Percentiles rank a stretch among this genome's conserved stretches.
Evolutionary conservation across 73 alveolate genomes (phyloP).

Genomic region (Paramecium sonneborni): DNA sequence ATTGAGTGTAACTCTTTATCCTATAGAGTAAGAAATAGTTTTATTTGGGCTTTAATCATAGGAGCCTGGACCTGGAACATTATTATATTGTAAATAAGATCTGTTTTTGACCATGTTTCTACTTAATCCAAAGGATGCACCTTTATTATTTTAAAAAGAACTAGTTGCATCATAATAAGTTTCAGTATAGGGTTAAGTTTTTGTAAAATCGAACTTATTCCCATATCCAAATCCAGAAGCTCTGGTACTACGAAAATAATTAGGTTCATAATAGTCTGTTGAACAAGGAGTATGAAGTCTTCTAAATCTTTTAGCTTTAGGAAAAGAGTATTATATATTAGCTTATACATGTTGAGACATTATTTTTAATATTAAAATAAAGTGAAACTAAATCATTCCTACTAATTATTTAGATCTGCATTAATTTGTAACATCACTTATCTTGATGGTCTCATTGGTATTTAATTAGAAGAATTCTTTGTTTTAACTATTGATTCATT

Average conservation of each 20-base stretch:
- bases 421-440: neutral
- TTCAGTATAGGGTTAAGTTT: neutral
- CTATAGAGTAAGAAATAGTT: neutral
- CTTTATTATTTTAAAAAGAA: neutral
- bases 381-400: neutral
- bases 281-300: neutral
- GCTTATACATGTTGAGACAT: neutral
- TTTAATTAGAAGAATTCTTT: neutral
- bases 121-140: neutral
- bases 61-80: slow-evolving; percentile 15
- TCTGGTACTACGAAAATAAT: neutral
- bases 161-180: neutral
- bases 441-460: neutral
- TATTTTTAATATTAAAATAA: neutral
- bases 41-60: neutral
- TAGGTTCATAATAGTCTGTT: neutral
- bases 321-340: neutral
- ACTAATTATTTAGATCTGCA: neutral
- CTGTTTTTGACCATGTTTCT: neutral
- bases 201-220: neutral
- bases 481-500: neutral
- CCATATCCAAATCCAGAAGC: slow-evolving; percentile 14
- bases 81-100: neutral
- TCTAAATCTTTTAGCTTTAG: neutral
- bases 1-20: neutral